Evolutionary conservation across 192 early-diverging fungal species (phyloP).

Genomic region (Coemansia sp.): DNA sequence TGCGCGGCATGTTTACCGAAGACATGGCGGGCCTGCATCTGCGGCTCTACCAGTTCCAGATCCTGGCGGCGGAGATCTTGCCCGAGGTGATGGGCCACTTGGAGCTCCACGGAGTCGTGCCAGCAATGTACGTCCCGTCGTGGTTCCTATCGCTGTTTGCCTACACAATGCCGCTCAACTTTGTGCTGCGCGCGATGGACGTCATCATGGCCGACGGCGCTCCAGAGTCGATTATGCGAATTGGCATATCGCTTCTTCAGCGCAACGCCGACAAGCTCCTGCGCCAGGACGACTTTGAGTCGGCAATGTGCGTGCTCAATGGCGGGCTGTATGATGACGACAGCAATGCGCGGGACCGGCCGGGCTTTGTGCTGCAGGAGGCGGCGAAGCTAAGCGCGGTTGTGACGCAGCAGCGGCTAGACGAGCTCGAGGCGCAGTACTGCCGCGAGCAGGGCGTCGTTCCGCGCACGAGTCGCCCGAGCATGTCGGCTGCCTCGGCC

Average conservation of each 20-base stretch:
- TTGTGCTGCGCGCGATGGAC: conserved; percentile 91
- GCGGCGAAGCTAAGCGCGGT: conserved; percentile 65
- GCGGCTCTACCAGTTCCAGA: conserved; percentile 82
- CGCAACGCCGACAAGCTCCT: conserved; percentile 71
- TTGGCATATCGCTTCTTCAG: conserved; percentile 83
- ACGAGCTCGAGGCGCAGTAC: conserved; percentile 55
- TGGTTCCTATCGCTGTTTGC: conserved; percentile 99
- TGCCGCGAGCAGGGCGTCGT: conserved; percentile 21
- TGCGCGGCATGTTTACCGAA: conserved; percentile 91
- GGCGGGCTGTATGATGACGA: conserved; percentile 77
- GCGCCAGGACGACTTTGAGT: conserved; percentile 74
- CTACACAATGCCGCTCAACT: conserved; percentile 85
- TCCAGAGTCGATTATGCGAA: conserved; percentile 83
- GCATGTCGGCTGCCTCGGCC: background rate
- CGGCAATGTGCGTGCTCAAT: conserved; percentile 77
- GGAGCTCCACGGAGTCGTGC: conserved; percentile 62
- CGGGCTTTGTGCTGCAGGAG: conserved; percentile 66
- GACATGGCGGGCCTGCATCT: conserved; percentile 93
- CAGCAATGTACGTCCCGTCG: conserved; percentile 91
- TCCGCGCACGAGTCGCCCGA: conserved; percentile 3
- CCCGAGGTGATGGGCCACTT: conserved; percentile 80
- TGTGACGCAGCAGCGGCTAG: conserved; percentile 69
- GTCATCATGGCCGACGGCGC: conserved; percentile 88
- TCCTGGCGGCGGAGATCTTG: conserved; percentile 67
- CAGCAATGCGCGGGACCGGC: conserved; percentile 47